These are phyloP conservation scores for Podospora anserina DNA, from an alignment of 495 filamentous ascomycete species.

Conservation along the genomic window DNA sequence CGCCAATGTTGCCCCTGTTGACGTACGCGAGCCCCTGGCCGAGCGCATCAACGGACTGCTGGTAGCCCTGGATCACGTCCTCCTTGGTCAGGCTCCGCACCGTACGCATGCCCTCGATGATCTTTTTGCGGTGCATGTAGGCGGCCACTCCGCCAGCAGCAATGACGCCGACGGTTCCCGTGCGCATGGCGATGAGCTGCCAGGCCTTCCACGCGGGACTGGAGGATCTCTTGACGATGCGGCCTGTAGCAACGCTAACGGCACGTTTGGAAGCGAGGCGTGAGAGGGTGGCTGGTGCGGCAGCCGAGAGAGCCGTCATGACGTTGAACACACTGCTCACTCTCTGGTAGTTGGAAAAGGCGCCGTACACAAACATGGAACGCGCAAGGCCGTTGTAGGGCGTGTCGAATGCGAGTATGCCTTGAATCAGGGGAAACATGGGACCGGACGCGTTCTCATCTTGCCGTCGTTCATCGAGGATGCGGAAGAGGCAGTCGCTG, in stretches of 20 bases:
- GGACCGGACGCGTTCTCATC: slow-evolving; percentile 28
- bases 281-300: slow-evolving; percentile 48
- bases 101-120: slow-evolving; percentile 56
- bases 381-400: slow-evolving; percentile 88
- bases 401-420: slow-evolving; percentile 89
- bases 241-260: slow-evolving; percentile 26
- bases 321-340: slow-evolving; percentile 72
- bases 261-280: slow-evolving; percentile 42
- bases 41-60: slow-evolving; percentile 43
- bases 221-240: slow-evolving; percentile 40
- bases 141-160: slow-evolving; percentile 85
- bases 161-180: slow-evolving; percentile 80
- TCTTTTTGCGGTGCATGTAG: slow-evolving; percentile 72
- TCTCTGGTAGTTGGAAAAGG: slow-evolving; percentile 82
- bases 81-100: slow-evolving; percentile 40
- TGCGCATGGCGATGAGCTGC: slow-evolving; percentile 81
- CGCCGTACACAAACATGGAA: slow-evolving; percentile 84
- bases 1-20: slow-evolving; percentile 47
- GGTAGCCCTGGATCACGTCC: slow-evolving; percentile 41
- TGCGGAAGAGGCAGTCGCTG: slow-evolving; percentile 70
- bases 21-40: slow-evolving; percentile 50
- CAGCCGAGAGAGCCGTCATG: slow-evolving; percentile 55
- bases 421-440: slow-evolving; percentile 68
- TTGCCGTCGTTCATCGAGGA: slow-evolving; percentile 40
- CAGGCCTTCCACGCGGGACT: slow-evolving; percentile 56